Conservation (phyloP, 306 rosid species). For the Urtica urens region DNA sequence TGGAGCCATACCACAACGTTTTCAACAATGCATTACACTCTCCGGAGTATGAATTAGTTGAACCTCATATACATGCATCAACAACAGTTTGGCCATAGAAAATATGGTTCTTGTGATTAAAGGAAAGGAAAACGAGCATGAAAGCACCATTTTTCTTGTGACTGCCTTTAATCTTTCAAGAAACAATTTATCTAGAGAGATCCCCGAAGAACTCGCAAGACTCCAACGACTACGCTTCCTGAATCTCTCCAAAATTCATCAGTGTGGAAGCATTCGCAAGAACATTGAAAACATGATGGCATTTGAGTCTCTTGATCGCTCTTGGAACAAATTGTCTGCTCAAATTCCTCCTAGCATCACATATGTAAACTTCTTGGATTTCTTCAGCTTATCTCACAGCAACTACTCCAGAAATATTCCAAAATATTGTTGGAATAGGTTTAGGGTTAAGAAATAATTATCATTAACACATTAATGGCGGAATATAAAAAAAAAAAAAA, state of each 20-base stretch:
- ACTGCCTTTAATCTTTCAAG: too few species aligned
- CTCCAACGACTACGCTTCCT: too few species aligned
- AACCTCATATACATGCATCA: not conserved
- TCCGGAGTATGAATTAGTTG: not conserved
- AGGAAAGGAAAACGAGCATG: not conserved
- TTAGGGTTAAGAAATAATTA: too few species aligned
- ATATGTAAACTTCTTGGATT: not conserved
- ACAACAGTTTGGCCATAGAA: not conserved
- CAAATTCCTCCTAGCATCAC: not conserved
- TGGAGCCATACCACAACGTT: slow-evolving; percentile 12
- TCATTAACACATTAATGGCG: too few species aligned
- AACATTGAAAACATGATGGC: not conserved
- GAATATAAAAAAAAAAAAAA: too few species aligned
- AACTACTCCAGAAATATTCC: not conserved
- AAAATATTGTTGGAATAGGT: too few species aligned
- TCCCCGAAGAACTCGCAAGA: too few species aligned
- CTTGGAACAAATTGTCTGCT: not conserved
- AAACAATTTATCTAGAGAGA: too few species aligned
- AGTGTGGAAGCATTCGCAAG: not conserved
- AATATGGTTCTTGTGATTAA: too few species aligned
- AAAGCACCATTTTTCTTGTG: not conserved
- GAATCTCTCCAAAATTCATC: not conserved
- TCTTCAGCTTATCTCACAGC: not conserved
- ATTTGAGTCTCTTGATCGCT: not conserved
- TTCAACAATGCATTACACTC: not conserved